These are phyloP conservation scores for Goffeauzyma gilvescens DNA, from an alignment of 768 basidiomycete species.

Conservation along the genomic window DNA sequence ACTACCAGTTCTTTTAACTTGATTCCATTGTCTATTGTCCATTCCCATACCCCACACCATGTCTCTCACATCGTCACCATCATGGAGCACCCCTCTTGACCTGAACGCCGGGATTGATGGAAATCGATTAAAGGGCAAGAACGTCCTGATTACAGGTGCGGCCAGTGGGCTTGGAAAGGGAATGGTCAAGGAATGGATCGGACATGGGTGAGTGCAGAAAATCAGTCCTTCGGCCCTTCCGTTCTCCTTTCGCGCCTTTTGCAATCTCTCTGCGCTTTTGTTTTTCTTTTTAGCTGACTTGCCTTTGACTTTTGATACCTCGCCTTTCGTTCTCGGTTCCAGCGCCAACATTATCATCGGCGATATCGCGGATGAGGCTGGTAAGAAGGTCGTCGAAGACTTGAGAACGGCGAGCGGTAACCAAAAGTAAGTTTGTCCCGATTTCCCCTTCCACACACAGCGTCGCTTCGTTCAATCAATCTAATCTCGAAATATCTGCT, in stretches of 20 bases:
- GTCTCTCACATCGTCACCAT: not conserved
- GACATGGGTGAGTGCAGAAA: conserved; percentile 9
- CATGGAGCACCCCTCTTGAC: not conserved
- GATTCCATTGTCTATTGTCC: no score
- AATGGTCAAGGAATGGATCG: conserved; percentile 8
- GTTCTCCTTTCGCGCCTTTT: no score
- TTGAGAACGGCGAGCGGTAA: conserved; percentile 3
- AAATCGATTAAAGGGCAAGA: conserved; percentile 5
- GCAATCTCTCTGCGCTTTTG: no score
- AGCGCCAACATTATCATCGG: conserved; percentile 7
- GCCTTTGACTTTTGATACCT: not conserved
- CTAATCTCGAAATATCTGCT: not conserved
- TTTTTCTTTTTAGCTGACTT: not conserved
- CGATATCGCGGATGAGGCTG: conserved; percentile 7
- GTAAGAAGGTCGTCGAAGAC: conserved; percentile 4
- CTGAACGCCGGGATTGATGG: conserved; percentile 1
- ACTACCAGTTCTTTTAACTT: no score
- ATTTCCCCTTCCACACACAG: not conserved
- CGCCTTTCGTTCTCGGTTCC: not conserved
- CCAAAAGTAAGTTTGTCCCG: conserved; percentile 2
- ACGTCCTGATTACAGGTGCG: conserved; percentile 7
- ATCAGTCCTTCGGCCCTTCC: no score
- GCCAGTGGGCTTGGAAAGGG: conserved; percentile 7
- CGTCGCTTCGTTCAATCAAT: not conserved
- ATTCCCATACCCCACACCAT: not conserved